Conservation (phyloP, 225 moss, liverwort and hornwort species). For the Marchantia polymorpha region DNA sequence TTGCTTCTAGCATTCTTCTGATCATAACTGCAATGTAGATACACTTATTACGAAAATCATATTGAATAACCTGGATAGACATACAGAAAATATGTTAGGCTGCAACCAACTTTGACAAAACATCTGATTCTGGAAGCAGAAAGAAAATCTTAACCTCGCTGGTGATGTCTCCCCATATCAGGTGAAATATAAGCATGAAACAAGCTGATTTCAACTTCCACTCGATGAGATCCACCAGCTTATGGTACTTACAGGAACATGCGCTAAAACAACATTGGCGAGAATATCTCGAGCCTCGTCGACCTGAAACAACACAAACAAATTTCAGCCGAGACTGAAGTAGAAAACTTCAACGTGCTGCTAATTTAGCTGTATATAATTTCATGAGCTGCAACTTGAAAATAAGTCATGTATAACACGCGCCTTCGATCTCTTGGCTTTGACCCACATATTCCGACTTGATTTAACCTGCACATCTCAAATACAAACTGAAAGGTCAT, state of each 20-base stretch:
- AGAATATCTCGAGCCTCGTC: slow-evolving; percentile 98
- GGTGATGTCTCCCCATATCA: neutral
- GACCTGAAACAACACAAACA: slow-evolving; percentile 52
- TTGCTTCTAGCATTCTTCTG: slow-evolving; percentile 98
- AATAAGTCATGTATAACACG: neutral
- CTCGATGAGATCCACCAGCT: neutral
- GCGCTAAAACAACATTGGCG: slow-evolving; percentile 91
- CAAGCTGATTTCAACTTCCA: too few relatives aligned
- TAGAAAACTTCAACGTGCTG: neutral
- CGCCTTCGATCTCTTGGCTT: slow-evolving; percentile 98
- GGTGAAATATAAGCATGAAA: too few relatives aligned
- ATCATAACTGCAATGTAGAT: slow-evolving; percentile 98
- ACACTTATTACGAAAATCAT: slow-evolving; percentile 89
- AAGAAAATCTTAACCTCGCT: neutral
- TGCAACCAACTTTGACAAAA: neutral
- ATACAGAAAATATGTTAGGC: neutral
- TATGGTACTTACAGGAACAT: slow-evolving; percentile 73
- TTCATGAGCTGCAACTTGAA: neutral
- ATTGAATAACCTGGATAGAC: slow-evolving; percentile 74
- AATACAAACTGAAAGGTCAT: neutral
- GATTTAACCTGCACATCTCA: slow-evolving; percentile 67
- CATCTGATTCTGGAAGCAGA: too few relatives aligned
- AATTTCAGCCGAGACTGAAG: neutral
- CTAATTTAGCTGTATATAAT: neutral
- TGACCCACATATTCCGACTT: slow-evolving; percentile 88